Evolutionary conservation across 176 grass and related monocot genomes (phyloP).

Genomic region (Zoysia pacifica): DNA sequence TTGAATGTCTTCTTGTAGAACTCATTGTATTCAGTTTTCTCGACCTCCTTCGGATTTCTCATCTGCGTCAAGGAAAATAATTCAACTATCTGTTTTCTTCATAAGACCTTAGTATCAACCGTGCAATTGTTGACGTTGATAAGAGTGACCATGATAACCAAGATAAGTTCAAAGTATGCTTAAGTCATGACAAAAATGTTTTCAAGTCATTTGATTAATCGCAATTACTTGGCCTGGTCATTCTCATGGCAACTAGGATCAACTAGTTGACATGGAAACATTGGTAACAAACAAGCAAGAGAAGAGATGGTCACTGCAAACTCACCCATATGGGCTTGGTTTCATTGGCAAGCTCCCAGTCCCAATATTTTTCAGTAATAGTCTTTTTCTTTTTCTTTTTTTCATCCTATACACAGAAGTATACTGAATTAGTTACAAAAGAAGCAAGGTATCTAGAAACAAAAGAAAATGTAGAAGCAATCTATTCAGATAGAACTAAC

Average conservation of each 20-base stretch:
- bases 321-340: conserved; percentile 90
- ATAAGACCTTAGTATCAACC: background rate
- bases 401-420: conserved; percentile 53
- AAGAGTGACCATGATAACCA: background rate
- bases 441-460: background rate
- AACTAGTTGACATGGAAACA: too few species aligned
- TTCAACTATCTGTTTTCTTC: conserved; percentile 22
- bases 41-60: conserved; percentile 70
- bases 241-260: too few species aligned
- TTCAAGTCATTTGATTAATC: too few species aligned
- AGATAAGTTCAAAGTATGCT: background rate
- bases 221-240: too few species aligned
- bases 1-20: conserved; percentile 94
- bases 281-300: too few species aligned
- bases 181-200: background rate
- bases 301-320: background rate
- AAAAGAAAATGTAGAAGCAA: background rate
- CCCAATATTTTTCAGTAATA: conserved; percentile 84
- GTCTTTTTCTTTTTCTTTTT: conserved; percentile 74
- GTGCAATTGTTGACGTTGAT: background rate
- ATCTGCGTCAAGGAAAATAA: conserved; percentile 52
- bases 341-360: conserved; percentile 83
- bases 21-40: conserved; percentile 76
- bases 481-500: conserved; percentile 21
- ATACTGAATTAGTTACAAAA: background rate